These are phyloP conservation scores for Chionographis japonica DNA, from an alignment of 106 monocot genomes.

Conservation along the genomic window DNA sequence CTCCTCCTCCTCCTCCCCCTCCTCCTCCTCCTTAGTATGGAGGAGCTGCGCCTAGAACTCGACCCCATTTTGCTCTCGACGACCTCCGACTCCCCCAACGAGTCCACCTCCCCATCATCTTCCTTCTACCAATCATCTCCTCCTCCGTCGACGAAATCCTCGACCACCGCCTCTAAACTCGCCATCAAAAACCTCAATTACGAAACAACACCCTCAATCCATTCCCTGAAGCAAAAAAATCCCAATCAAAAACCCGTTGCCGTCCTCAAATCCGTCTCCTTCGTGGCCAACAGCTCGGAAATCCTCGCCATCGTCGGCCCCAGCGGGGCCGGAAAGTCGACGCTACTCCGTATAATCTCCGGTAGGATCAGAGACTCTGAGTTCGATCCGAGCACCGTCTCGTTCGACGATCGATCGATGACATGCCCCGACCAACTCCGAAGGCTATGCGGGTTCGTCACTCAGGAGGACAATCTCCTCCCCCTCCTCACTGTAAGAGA, in stretches of 20 bases:
- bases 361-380: conserved; percentile 32
- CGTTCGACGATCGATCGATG: conserved; percentile 36
- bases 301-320: conserved; percentile 90
- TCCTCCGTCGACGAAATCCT: conserved; percentile 2
- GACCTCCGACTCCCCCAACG: conserved; percentile 10
- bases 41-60: conserved; percentile 10
- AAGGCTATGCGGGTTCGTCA: conserved; percentile 71
- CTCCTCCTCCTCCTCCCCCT: too few species aligned
- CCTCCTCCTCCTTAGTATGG: neutral
- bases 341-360: conserved; percentile 77
- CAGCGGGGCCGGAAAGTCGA: conserved; percentile 94
- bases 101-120: conserved; percentile 4
- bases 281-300: conserved; percentile 58
- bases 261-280: conserved; percentile 69
- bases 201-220: conserved; percentile 10
- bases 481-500: conserved; percentile 96
- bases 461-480: conserved; percentile 89
- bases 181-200: conserved; percentile 23
- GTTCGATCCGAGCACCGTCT: conserved; percentile 24
- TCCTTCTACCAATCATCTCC: conserved; percentile 14
- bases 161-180: neutral
- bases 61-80: conserved; percentile 7
- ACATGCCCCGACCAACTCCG: conserved; percentile 35
- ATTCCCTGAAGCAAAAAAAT: neutral
- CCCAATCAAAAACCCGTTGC: conserved; percentile 6